Evolutionary conservation across 2,329 filamentous ascomycete genomes (phyloP).

Genomic region (Paramyrothecium sp.): DNA sequence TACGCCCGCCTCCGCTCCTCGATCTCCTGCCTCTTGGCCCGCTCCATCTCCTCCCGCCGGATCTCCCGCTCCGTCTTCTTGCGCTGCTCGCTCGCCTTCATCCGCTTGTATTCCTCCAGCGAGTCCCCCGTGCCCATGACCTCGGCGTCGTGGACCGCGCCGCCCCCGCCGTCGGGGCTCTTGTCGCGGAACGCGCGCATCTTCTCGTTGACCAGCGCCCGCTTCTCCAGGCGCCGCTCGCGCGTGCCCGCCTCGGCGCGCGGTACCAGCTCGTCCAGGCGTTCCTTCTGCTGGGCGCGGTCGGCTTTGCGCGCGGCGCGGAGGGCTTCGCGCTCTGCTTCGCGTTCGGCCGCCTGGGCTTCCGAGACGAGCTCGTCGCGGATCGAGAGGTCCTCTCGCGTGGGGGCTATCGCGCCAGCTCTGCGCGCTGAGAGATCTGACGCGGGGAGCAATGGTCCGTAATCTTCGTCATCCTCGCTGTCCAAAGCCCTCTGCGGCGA

Average conservation of each 20-base stretch:
- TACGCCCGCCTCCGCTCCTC: conserved; percentile 72
- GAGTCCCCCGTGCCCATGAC: conserved; percentile 72
- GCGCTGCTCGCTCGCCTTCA: conserved; percentile 63
- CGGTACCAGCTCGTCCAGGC: conserved; percentile 77
- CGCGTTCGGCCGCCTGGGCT: conserved; percentile 32
- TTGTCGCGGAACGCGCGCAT: conserved; percentile 72
- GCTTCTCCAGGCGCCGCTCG: conserved; percentile 86
- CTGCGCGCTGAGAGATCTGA: conserved; percentile 15
- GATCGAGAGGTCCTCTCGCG: conserved; percentile 69
- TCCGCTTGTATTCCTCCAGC: conserved; percentile 66
- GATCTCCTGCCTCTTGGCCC: conserved; percentile 74
- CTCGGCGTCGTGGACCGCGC: conserved; percentile 62
- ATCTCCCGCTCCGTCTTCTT: conserved; percentile 85
- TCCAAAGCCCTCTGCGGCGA: conserved; percentile 15
- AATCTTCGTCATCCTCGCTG: conserved; percentile 53
- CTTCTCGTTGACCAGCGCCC: conserved; percentile 66
- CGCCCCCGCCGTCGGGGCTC: conserved; percentile 54
- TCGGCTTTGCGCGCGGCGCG: conserved; percentile 63
- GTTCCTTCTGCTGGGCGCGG: conserved; percentile 65
- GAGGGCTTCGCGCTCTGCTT: conserved; percentile 52
- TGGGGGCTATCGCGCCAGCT: conserved; percentile 65
- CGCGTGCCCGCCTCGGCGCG: conserved; percentile 80
- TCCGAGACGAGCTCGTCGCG: conserved; percentile 48
- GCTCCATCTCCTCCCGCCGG: conserved; percentile 73
- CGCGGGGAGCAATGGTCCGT: conserved; percentile 40